These are phyloP conservation scores for Raffaelea arxii DNA, from an alignment of 2,329 filamentous ascomycete species.

Conservation along the genomic window DNA sequence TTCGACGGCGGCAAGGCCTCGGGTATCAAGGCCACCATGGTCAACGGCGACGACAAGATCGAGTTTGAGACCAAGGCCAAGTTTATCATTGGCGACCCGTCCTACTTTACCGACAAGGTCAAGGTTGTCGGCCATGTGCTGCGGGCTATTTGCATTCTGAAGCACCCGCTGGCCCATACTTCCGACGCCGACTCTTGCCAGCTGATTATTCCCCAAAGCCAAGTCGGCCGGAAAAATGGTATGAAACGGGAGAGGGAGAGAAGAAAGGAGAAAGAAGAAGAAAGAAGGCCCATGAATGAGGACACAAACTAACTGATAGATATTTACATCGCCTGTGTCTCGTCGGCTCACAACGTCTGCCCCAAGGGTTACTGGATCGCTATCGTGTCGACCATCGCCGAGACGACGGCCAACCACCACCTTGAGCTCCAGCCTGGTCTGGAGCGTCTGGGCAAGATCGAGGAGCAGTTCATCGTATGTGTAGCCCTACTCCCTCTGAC, in stretches of 20 bases:
- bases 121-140: conserved; percentile 82
- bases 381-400: conserved; percentile 95
- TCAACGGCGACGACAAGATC: conserved; percentile 72
- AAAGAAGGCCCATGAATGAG: background rate
- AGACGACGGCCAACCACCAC: conserved; percentile 86
- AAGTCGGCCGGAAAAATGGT: conserved; percentile 96
- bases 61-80: conserved; percentile 94
- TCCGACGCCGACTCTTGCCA: conserved; percentile 83
- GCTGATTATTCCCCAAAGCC: conserved; percentile 94
- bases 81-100: conserved; percentile 92
- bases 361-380: conserved; percentile 99
- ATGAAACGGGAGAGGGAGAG: conserved; percentile 20
- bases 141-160: conserved; percentile 94
- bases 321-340: conserved; percentile 94
- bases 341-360: conserved; percentile 93
- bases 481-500: too few relatives aligned
- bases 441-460: conserved; percentile 82
- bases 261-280: background rate
- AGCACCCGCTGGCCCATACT: conserved; percentile 87
- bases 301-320: conserved; percentile 41
- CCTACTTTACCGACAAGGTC: conserved; percentile 88
- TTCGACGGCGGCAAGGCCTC: conserved; percentile 80
- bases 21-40: conserved; percentile 97
- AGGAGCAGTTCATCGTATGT: conserved; percentile 89
- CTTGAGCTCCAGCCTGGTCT: conserved; percentile 88